phyloP scores from a whole-genome alignment of 192 early-diverging fungal species.

The Gonapodya prolifera region DNA sequence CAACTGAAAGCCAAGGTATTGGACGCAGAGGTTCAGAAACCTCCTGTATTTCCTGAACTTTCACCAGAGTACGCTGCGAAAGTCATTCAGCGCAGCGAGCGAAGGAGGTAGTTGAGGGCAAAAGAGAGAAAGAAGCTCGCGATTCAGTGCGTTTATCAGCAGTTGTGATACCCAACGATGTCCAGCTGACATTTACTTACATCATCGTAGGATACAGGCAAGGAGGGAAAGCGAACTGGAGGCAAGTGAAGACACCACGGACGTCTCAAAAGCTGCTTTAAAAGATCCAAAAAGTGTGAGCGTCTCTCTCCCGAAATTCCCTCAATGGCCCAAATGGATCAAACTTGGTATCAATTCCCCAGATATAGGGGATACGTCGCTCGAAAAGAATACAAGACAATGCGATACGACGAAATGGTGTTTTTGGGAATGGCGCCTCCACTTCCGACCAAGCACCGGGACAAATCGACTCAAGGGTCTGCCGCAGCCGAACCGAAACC shows the following conservation, averaged over 20 bases:
- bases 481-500: conserved; percentile 25
- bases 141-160: conserved; percentile 36
- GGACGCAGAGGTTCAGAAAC: conserved; percentile 20
- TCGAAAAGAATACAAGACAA: conserved; percentile 20
- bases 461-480: conserved; percentile 21
- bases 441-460: conserved; percentile 13
- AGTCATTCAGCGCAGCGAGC: conserved; percentile 42
- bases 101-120: conserved; percentile 38
- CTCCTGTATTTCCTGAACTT: conserved; percentile 31
- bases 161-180: too few relatives aligned
- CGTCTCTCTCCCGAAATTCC: neutral
- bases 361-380: conserved; percentile 37
- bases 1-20: conserved; percentile 33
- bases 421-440: conserved; percentile 27
- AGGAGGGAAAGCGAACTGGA: conserved; percentile 38
- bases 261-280: conserved; percentile 30
- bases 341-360: neutral
- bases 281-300: conserved; percentile 37
- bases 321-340: neutral
- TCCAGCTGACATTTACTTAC: too few relatives aligned
- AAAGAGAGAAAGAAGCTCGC: conserved; percentile 51
- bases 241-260: conserved; percentile 37
- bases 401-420: conserved; percentile 29
- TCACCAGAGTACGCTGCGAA: conserved; percentile 29
- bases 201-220: conserved; percentile 27